Percentiles rank a stretch among this genome's conserved stretches.
Evolutionary conservation across 2,329 filamentous ascomycete genomes (phyloP).

Genomic region (Rhynchosporium graminicola): DNA sequence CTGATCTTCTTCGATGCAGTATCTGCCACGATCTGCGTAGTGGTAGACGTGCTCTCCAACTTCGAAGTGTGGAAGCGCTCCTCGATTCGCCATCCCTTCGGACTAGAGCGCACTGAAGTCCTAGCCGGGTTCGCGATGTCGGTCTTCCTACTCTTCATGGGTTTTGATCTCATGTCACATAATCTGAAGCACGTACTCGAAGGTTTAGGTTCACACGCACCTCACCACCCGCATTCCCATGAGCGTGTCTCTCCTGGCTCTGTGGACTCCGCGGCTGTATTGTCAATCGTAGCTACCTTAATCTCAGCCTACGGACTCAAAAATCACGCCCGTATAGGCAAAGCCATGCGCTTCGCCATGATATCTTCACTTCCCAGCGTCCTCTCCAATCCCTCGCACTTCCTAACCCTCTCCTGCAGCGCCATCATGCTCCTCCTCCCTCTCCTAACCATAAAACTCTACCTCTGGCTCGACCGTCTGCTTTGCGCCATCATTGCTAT

Average conservation of each 20-base stretch:
- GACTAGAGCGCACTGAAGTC: constrained; percentile 87
- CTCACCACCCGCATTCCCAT: constrained; percentile 71
- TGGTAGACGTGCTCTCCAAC: constrained; percentile 89
- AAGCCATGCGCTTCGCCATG: constrained; percentile 83
- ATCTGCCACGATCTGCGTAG: constrained; percentile 86
- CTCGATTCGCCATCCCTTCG: constrained; percentile 91
- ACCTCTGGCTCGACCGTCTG: constrained; percentile 79
- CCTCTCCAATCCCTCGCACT: constrained; percentile 93
- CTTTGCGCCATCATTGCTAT: constrained; percentile 80
- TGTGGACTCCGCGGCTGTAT: constrained; percentile 77
- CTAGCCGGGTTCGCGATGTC: constrained; percentile 95
- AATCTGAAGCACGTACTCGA: constrained; percentile 93
- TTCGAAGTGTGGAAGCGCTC: constrained; percentile 97
- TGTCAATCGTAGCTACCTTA: constrained; percentile 80
- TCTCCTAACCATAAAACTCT: constrained; percentile 76
- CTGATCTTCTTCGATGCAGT: constrained; percentile 94
- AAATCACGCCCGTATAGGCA: constrained; percentile 90
- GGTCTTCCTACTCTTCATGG: constrained; percentile 95
- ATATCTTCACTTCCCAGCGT: constrained; percentile 80
- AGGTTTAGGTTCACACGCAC: constrained; percentile 64
- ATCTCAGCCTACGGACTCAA: constrained; percentile 83
- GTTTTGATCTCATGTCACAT: constrained; percentile 91
- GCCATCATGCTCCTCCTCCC: constrained; percentile 78
- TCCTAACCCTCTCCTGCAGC: constrained; percentile 88
- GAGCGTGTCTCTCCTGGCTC: constrained; percentile 70